phyloP scores from a whole-genome alignment of 768 basidiomycete species.

The Leucocoprinus sp. region DNA sequence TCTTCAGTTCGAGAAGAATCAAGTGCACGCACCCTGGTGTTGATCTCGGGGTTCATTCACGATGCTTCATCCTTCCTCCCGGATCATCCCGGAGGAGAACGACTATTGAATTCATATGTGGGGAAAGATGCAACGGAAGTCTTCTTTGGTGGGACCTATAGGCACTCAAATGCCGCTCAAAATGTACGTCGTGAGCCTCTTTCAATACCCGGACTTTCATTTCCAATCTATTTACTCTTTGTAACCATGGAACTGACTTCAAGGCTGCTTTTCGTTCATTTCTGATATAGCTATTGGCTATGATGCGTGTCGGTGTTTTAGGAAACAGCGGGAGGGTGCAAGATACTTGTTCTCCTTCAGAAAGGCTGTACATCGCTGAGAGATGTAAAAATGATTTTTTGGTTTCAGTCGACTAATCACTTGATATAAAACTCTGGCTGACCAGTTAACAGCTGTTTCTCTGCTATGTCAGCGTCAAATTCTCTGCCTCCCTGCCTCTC shows the following conservation, averaged over 20 bases:
- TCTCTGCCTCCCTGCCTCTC: too few relatives aligned
- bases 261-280: neutral
- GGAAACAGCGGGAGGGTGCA: constrained; percentile 14
- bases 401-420: too few relatives aligned
- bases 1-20: constrained; percentile 60
- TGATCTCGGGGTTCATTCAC: constrained; percentile 83
- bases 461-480: too few relatives aligned
- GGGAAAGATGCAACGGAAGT: constrained; percentile 82
- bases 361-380: constrained; percentile 13
- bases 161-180: constrained; percentile 78
- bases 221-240: neutral
- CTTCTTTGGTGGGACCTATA: constrained; percentile 81
- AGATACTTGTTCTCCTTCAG: constrained; percentile 10
- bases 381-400: neutral
- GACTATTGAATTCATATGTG: constrained; percentile 45
- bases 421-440: too few relatives aligned
- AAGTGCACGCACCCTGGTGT: constrained; percentile 53
- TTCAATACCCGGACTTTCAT: neutral
- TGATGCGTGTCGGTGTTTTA: constrained; percentile 30
- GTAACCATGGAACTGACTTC: constrained; percentile 1
- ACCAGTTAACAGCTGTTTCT: too few relatives aligned
- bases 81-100: constrained; percentile 72
- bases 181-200: constrained; percentile 37
- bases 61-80: constrained; percentile 69
- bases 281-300: constrained; percentile 46